Base-by-base conservation (phyloP, 2,329 filamentous ascomycete genomes). In the Diplodia mutila region DNA sequence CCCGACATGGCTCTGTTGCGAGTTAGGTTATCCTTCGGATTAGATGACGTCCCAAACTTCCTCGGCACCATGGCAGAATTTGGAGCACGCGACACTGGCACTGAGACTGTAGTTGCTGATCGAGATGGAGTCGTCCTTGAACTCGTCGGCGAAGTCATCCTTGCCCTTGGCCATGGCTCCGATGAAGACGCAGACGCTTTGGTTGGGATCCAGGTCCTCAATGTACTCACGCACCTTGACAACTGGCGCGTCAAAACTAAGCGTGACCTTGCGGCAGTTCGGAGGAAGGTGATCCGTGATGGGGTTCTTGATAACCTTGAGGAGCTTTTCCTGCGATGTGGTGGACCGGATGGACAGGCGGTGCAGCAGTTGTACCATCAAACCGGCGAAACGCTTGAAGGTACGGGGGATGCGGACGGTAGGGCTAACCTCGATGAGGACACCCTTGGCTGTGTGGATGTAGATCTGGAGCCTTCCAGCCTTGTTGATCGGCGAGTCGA, bases 401-500 rank as follows among this genome's bases (percentile, higher is more conserved):
- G 95, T 99, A 80, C 95, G 90, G 61, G 95, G 95, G 72, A 99
- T 98, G 76, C 95, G 93, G 68, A 99, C 95, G 9, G 93, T 94
- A n/a, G 95, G 95, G 76, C 93, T 97, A 72, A 99, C 94, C 82
- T 98, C 93, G 75, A 99, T 99, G 73, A 99, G 85, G 42, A 98
- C 94, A 63, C 95, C 94, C 82, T 97, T 97, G 72, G 94, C 93
- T 5, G 95, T 98, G 80, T 97, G 94, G 72, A 99, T 98, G 83
- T 96, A 99, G 76, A 99, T 98, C 81, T 99, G 95, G 48, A 99
- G 89, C 81, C 90, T 94, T 75, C 95, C 95, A 67, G 94, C 94
- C 82, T 99, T 99, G 87, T 99, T 99, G 86, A 98, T 91, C 57
- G 95, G 95, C 23, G 95, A 99, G 79, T 99, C 95, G 75, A 99